Base-by-base conservation (phyloP, 108 stramenopile genomes). In the Epipyxis sp. region DNA sequence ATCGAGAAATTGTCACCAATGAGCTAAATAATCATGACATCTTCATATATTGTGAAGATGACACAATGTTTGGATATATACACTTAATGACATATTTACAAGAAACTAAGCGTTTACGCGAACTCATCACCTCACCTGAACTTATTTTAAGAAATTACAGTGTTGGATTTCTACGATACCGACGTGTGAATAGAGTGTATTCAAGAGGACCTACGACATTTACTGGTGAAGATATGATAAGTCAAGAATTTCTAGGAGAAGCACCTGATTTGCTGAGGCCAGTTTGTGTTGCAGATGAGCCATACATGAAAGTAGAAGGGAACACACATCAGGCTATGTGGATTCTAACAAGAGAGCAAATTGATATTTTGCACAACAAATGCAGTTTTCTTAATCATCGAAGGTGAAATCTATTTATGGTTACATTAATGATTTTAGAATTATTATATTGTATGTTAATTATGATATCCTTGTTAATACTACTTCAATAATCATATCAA, bases 321-420 rank as follows among this genome's bases (percentile, higher is more conserved):
- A 65, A 65, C 34, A 65, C 34, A 32, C 61, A 65, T 65, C 61
- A 65, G 25, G 61, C 61, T 10, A 65, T 65, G 61, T 65, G 61
- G 61, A 37, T 65, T 25, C 34, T 65, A 10, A 65, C 61, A 13
- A 3, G 61, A 13, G 6, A 3, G 3, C 61, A 65, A 65, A 32
- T 65, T 10, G 35, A 35, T 6, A 65, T 65, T 16, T 32, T 65
- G 6, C 61, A 65, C 20, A 32, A 65, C 10, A 65, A 37, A 65
- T 65, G 61, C 25, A 35, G 30, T 29, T 65, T 65, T 37, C 35
- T 65, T 29, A 65, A 65, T 37, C 61, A 65, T 20, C 16, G 54
- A 16, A 57, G 54, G 54, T 16, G 16, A 57, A 57, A 25, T 20
- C n/a, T n/a, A n/a, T n/a, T n/a, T 25, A 57, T 20, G 16, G 25